Evolutionary conservation across 78 protist species (phyloP).

Genomic region (Creolimax fragrantissima): DNA sequence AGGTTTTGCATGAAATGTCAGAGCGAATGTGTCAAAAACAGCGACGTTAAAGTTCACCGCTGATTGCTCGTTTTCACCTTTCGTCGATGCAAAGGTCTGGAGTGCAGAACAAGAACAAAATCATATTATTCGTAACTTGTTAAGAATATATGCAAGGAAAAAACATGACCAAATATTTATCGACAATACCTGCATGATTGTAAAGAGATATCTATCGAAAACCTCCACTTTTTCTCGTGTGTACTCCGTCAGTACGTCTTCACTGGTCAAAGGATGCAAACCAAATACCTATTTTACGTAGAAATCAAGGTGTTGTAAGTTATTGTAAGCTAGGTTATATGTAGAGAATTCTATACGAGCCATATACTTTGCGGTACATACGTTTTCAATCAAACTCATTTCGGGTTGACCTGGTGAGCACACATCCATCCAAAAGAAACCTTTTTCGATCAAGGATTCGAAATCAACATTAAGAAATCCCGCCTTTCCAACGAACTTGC

Average conservation of each 20-base stretch:
- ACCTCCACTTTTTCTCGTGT: not conserved
- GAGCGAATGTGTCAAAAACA: not conserved
- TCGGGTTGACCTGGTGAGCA: not conserved
- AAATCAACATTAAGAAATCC: not conserved
- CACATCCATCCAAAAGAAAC: slow-evolving; percentile 4
- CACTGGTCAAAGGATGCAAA: not conserved
- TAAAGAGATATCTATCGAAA: not conserved
- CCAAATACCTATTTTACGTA: not conserved
- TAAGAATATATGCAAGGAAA: too few relatives aligned
- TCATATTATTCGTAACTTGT: too few relatives aligned
- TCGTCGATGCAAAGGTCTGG: not conserved
- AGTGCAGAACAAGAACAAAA: too few relatives aligned
- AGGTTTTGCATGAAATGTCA: not conserved
- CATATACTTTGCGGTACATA: not conserved
- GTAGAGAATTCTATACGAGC: not conserved
- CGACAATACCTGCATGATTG: not conserved
- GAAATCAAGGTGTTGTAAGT: not conserved
- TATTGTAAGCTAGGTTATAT: not conserved
- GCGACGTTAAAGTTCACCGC: not conserved
- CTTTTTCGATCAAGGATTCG: not conserved
- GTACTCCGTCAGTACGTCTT: slow-evolving; percentile 1
- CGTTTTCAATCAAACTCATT: not conserved
- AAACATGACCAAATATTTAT: too few relatives aligned
- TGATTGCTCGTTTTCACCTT: not conserved
- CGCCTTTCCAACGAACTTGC: not conserved